Percentiles rank a stretch among this genome's conserved stretches.
These are phyloP conservation scores for Sugiyamaella lignohabitans DNA, from an alignment of 805 yeast genomes.

Conservation along the genomic window DNA sequence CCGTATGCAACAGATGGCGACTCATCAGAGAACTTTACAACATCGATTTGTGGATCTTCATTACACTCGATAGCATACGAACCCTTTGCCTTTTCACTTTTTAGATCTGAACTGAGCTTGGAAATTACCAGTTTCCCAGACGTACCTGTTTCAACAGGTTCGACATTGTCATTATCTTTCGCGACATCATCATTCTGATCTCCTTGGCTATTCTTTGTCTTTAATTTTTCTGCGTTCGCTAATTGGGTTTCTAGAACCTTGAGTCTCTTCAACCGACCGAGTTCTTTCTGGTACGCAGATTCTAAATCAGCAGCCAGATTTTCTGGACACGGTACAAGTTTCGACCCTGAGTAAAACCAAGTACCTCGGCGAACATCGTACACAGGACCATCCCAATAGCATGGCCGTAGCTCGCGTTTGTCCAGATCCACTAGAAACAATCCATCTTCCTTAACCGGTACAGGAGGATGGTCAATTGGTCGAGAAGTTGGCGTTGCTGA, in stretches of 20 bases:
- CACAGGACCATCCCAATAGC: slow-evolving; percentile 83
- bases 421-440: slow-evolving; percentile 65
- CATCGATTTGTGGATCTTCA: slow-evolving; percentile 26
- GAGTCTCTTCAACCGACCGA: neutral
- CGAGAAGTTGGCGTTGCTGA: neutral
- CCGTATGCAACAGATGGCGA: neutral
- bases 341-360: slow-evolving; percentile 62
- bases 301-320: slow-evolving; percentile 55
- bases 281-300: slow-evolving; percentile 35
- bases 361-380: slow-evolving; percentile 78
- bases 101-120: no score
- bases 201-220: neutral
- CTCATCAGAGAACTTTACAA: slow-evolving; percentile 6
- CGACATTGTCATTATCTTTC: neutral
- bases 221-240: neutral
- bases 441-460: slow-evolving; percentile 75
- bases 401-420: slow-evolving; percentile 52
- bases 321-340: slow-evolving; percentile 43
- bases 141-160: no score
- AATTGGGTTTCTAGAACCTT: neutral
- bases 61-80: neutral
- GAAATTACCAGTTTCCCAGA: no score
- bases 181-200: neutral
- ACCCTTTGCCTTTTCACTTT: neutral
- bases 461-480: slow-evolving; percentile 16